phyloP scores from a whole-genome alignment of 371 early-diverging fungal genomes.

The Circinella minor region DNA sequence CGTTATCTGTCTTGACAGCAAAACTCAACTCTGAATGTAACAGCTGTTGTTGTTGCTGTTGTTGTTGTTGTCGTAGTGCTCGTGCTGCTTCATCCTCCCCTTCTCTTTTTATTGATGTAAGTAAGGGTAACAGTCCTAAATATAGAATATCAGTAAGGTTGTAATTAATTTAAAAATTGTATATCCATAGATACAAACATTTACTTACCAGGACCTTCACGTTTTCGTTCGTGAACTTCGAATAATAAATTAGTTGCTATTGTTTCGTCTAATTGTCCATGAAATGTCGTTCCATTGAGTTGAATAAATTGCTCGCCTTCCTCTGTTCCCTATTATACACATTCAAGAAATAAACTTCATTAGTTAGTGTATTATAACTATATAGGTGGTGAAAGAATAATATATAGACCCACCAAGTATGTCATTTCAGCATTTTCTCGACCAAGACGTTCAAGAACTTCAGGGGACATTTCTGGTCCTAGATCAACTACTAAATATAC shows the following conservation, averaged over 20 bases:
- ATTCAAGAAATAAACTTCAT: too few species aligned
- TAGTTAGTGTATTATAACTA: too few species aligned
- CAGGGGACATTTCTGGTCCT: not conserved
- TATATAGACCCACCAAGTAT: not conserved
- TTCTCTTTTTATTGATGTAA: constrained; percentile 7
- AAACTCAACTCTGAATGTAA: not conserved
- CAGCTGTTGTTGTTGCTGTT: not conserved
- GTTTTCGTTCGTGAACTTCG: constrained; percentile 13
- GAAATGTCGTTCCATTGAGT: not conserved
- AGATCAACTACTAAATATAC: constrained; percentile 1
- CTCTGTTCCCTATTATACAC: not conserved
- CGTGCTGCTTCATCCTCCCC: not conserved
- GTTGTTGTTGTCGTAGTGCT: not conserved
- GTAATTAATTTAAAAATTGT: too few species aligned
- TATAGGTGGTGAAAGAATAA: not conserved
- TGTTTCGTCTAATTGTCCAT: constrained; percentile 10
- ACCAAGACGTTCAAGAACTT: not conserved
- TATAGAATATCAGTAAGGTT: not conserved
- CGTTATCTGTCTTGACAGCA: not conserved
- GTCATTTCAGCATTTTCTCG: not conserved
- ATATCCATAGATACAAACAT: not conserved
- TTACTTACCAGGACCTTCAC: constrained; percentile 9
- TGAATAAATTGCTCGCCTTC: constrained; percentile 6
- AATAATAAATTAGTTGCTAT: constrained; percentile 2
- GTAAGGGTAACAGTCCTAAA: constrained; percentile 2